Evolutionary conservation across 2,329 filamentous ascomycete species (phyloP), one percentile per base, ranked within the genome.

Genomic region (Beauveria scarabaeidicola): DNA sequence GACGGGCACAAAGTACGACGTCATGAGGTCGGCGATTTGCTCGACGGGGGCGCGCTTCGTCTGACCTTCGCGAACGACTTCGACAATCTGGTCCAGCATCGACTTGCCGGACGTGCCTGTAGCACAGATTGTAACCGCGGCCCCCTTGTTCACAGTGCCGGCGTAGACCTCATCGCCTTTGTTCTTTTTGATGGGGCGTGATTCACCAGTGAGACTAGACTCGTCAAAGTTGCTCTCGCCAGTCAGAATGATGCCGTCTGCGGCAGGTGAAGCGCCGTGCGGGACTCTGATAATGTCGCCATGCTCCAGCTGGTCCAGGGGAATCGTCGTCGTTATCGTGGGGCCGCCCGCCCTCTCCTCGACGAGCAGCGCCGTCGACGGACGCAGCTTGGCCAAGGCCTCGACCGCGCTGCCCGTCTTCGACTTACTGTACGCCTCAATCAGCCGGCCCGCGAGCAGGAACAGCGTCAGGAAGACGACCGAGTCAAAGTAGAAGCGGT

Each of bases 401-500:
- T 89, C 85, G 2, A 97, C 88, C 0, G 92, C 92, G 70, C 95
- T 89, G 1, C 91, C 91, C 0, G 92, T 91, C 68, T 88, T 93
- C 0, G 91, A 88, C 73, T 96, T 96, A 78, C 89, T 96, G 75
- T 94, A 95, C 1, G 90, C 87, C 75, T 97, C 93, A 13, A 92
- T 84, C 52, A 88, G 80, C n/a, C 88, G 79, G 1, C 87, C 86
- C 36, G 80, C 72, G 1, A 97, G 83, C 23, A 97, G 81, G 70
- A 97, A 97, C 63, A 97, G 80, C 0, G 92, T 96, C 60, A 97
- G 72, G 63, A 97, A 96, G 3, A 96, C 89, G 1, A 97, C 92
- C 0, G 91, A 91, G 71, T 97, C 93, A 69, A 96, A 97, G 72
- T 96, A 97, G 19, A 87, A 84, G 17, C 80, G 74, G 52, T 79